phyloP scores from a whole-genome alignment of 2,329 filamentous ascomycete species.

The Monosporascus sp. region DNA sequence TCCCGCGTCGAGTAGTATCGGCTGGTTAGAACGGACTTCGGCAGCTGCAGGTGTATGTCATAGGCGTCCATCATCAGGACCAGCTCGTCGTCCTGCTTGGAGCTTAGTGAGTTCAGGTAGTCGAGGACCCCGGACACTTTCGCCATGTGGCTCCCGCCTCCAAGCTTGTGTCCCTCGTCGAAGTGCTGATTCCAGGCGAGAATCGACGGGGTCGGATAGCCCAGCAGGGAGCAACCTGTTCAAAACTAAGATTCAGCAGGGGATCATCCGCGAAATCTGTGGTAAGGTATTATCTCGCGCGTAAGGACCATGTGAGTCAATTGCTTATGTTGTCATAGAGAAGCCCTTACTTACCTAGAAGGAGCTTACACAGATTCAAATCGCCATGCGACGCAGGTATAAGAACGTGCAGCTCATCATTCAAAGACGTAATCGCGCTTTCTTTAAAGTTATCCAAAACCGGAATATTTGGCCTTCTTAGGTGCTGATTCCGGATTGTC shows the following conservation, averaged over 20 bases:
- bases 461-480: too few relatives aligned
- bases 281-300: too few relatives aligned
- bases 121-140: neutral
- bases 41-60: neutral
- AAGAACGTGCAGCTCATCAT: neutral
- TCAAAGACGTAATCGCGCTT: too few relatives aligned
- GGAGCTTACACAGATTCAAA: neutral
- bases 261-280: neutral
- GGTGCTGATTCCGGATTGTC: too few relatives aligned
- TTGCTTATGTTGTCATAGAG: neutral
- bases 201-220: neutral
- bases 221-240: neutral
- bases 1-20: neutral
- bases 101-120: neutral
- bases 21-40: neutral
- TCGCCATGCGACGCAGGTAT: neutral
- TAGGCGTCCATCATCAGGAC: neutral
- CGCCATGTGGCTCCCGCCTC: neutral
- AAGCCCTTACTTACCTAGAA: neutral
- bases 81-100: neutral
- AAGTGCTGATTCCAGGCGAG: neutral
- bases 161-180: neutral
- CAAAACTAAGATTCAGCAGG: neutral
- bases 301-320: neutral
- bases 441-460: too few relatives aligned